These are phyloP conservation scores for Pseudocercospora vitis DNA, from an alignment of 2,329 filamentous ascomycete genomes.

Conservation along the genomic window DNA sequence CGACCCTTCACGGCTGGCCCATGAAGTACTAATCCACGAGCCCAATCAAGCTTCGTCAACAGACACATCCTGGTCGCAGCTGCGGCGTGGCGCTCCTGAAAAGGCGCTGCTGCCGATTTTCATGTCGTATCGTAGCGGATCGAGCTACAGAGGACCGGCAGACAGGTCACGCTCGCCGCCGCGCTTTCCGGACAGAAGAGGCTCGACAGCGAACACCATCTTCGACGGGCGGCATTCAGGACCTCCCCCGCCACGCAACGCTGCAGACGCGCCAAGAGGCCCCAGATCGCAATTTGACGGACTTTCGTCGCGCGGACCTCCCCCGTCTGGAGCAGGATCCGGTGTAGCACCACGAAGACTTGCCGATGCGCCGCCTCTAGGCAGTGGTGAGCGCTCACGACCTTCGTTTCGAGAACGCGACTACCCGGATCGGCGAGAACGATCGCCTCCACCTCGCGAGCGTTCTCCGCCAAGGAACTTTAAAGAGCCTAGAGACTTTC, in stretches of 20 bases:
- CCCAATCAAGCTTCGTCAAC: conserved; percentile 4
- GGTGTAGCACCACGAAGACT: conserved; percentile 46
- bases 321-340: conserved; percentile 57
- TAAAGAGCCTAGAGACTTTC: conserved; percentile 62
- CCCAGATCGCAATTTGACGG: conserved; percentile 76
- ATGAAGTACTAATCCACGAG: conserved; percentile 3
- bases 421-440: conserved; percentile 54
- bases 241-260: conserved; percentile 27
- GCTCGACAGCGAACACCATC: conserved; percentile 53
- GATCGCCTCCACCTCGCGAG: conserved; percentile 62
- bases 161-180: conserved; percentile 73
- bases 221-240: conserved; percentile 33
- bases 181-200: conserved; percentile 68
- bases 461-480: conserved; percentile 62
- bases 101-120: conserved; percentile 10
- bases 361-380: conserved; percentile 58
- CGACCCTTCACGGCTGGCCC: conserved; percentile 1
- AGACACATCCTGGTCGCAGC: conserved; percentile 8
- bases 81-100: conserved; percentile 14
- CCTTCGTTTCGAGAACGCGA: conserved; percentile 52
- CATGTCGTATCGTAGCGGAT: conserved; percentile 28
- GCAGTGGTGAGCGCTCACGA: conserved; percentile 61
- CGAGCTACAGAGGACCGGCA: conserved; percentile 28
- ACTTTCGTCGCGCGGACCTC: conserved; percentile 39
- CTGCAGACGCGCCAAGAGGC: conserved; percentile 70